phyloP scores from a whole-genome alignment of 768 basidiomycete species.

The Lactarius sanguifluus region DNA sequence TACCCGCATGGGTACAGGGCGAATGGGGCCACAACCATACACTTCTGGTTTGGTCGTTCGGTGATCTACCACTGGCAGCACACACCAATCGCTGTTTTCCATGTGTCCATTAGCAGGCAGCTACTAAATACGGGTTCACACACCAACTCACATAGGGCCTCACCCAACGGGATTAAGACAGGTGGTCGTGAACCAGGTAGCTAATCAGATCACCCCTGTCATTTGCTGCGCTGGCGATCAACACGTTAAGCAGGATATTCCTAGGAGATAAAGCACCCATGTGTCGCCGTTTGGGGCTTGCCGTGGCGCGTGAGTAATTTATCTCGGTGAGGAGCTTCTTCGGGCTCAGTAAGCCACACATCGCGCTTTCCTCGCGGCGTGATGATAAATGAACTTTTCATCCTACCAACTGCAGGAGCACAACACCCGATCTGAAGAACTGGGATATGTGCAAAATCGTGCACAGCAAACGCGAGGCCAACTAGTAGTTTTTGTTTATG shows the following conservation, averaged over 20 bases:
- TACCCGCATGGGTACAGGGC: background rate
- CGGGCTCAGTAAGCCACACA: background rate
- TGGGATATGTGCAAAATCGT: background rate
- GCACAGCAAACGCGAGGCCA: background rate
- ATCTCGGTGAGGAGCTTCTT: background rate
- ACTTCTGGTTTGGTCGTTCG: background rate
- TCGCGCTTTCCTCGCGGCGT: conserved; percentile 2
- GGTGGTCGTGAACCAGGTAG: background rate
- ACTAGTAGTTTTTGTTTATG: background rate
- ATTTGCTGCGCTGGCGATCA: background rate
- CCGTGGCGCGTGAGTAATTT: background rate
- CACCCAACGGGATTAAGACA: background rate
- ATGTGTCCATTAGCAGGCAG: background rate
- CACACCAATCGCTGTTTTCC: background rate
- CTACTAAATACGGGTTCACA: background rate
- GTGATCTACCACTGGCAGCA: background rate
- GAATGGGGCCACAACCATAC: background rate
- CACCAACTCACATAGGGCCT: background rate
- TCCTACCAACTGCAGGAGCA: background rate
- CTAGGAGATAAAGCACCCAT: background rate
- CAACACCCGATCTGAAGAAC: background rate
- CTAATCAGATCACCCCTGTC: background rate
- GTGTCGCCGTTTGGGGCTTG: background rate
- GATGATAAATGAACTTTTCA: background rate
- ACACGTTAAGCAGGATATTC: background rate